Conservation (phyloP, 495 filamentous ascomycete genomes). For the Daldinia bambusicola region DNA sequence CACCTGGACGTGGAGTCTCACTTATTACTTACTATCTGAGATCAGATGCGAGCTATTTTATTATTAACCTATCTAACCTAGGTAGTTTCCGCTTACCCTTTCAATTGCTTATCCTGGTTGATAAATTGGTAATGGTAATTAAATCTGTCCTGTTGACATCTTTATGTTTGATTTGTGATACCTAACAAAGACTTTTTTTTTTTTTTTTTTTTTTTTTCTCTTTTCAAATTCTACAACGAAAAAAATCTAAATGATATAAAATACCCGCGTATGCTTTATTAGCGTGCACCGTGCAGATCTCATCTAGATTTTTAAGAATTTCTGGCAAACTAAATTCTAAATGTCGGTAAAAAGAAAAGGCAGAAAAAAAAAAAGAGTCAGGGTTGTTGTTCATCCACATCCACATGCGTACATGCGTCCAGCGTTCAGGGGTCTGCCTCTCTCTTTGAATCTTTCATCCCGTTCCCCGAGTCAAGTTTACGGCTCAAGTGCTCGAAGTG, state of each 20-base stretch:
- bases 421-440: conserved; percentile 35
- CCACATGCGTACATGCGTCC: conserved; percentile 15
- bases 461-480: conserved; percentile 45
- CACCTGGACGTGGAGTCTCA: conserved; percentile 12
- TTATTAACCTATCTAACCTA: conserved; percentile 18
- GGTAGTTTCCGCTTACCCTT: background rate
- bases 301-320: conserved; percentile 24
- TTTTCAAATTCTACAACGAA: background rate
- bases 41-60: conserved; percentile 38
- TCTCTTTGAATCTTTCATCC: conserved; percentile 34
- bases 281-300: conserved; percentile 21
- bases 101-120: background rate
- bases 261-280: conserved; percentile 3
- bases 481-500: conserved; percentile 29
- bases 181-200: background rate
- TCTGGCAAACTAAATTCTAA: conserved; percentile 18
- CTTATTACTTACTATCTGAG: conserved; percentile 3
- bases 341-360: conserved; percentile 32
- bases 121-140: background rate
- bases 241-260: conserved; percentile 17
- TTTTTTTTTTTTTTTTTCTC: too few relatives aligned
- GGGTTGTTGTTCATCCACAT: conserved; percentile 27
- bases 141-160: background rate
- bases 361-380: conserved; percentile 22
- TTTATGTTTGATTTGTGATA: background rate